Percentiles rank a stretch among this genome's conserved stretches.
Evolutionary conservation across 78 protist genomes (phyloP).

Genomic region (slime mould (Dictyostelium discoideum)): DNA sequence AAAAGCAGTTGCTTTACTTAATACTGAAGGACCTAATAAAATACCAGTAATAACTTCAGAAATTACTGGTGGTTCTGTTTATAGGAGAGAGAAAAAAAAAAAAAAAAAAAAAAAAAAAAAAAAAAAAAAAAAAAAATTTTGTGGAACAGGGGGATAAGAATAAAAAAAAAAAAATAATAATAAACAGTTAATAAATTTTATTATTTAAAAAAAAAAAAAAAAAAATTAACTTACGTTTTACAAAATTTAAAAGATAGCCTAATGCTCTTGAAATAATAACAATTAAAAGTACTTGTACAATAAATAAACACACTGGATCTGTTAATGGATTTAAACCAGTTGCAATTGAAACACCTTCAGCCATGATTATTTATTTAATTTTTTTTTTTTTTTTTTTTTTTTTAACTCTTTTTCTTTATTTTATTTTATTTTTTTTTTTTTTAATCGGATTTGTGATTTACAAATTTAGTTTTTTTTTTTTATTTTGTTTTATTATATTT

Average conservation of each 20-base stretch:
- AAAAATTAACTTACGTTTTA: constrained; percentile 40
- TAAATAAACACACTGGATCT: constrained; percentile 47
- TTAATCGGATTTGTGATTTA: neutral
- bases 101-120: neutral
- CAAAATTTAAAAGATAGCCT: neutral
- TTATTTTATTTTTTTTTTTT: no score
- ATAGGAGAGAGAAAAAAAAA: neutral
- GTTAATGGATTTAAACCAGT: constrained; percentile 72
- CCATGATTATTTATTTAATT: neutral
- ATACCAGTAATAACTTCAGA: constrained; percentile 82
- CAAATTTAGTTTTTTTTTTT: neutral
- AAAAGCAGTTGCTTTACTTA: constrained; percentile 13
- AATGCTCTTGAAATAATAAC: constrained; percentile 57
- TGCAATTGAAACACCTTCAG: constrained; percentile 8
- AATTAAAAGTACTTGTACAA: constrained; percentile 73
- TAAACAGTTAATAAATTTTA: neutral
- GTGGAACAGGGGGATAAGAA: neutral
- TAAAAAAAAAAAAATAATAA: neutral
- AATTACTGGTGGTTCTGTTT: constrained; percentile 75
- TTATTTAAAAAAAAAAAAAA: neutral
- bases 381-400: neutral
- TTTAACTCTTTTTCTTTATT: no score
- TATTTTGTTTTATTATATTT: no score
- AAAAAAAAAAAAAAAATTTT: neutral
- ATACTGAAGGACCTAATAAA: constrained; percentile 74